Base-by-base conservation (phyloP, 1,284 basidiomycete genomes). In the Microbotryum lychnidis-dioicae region DNA sequence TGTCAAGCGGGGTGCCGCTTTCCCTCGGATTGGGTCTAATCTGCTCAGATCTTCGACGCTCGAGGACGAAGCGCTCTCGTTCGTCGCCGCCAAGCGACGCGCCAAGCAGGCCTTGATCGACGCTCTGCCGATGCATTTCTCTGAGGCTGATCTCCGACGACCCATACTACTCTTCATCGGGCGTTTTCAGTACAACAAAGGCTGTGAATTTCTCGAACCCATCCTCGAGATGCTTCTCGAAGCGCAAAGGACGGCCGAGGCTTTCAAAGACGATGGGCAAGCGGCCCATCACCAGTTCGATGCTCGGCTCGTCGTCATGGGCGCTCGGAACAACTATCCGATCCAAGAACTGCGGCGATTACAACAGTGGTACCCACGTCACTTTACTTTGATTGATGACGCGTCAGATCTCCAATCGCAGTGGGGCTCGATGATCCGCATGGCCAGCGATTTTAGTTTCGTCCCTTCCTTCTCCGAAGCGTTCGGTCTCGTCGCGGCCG, bases 161-260 rank as follows among this genome's bases (percentile, higher is more conserved):
- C 64, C 64, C 20, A 53, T 57, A 55, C 46, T 66, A 52, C 53
- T 66, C 48, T 66, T 66, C 53, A 58, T 66, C 56, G 64, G 64
- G 10, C 58, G 64, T 9, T 66, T 61, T 47, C 64, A 66, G 27
- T 64, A 66, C 62, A 66, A 66, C 59, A 66, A 66, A 25, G 64
- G 64, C 23, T 66, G 64, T 37, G 49, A 64, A n/a, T 61, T 66
- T 46, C 56, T 66, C 42, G 50, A 51, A 33, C 57, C 62, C 4
- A 23, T 66, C 45, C 48, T 65, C 55, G 54, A 57, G n/a, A 16
- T 52, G 3, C 29, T 65, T 21, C 12, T 25, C 18, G 49, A 50
- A 50, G 29, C 37, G 14, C 37, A 42, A 6, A 42, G 37, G 37
- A 42, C 37, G 37, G 37, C 37, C 16, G 37, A 9, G 37, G 37